Conservation (phyloP, 2,329 filamentous ascomycete species). For the Talaromyces sp. region DNA sequence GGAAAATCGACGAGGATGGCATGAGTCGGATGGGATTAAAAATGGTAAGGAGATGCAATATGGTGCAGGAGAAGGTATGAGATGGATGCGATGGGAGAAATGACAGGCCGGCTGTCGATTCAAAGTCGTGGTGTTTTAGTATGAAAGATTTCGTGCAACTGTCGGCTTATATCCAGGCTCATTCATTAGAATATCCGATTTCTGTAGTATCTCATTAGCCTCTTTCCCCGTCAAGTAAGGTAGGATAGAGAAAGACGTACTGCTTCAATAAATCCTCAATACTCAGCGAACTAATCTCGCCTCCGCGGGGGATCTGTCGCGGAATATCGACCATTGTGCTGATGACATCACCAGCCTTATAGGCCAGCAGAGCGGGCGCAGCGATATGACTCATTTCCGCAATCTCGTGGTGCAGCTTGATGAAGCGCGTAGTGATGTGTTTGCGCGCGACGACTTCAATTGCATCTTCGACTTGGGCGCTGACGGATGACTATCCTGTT, state of each 20-base stretch:
- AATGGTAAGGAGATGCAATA: slow-evolving; percentile 20
- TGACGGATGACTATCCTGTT: slow-evolving; percentile 67
- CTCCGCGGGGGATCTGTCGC: slow-evolving; percentile 71
- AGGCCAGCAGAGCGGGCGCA: slow-evolving; percentile 84
- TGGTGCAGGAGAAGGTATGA: slow-evolving; percentile 15
- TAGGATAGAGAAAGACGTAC: slow-evolving; percentile 43
- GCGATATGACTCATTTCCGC: slow-evolving; percentile 91
- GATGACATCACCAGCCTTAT: slow-evolving; percentile 85
- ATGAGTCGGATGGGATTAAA: not conserved
- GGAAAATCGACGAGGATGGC: not conserved
- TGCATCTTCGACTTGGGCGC: slow-evolving; percentile 73
- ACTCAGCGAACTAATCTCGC: slow-evolving; percentile 51
- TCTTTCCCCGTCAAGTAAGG: not conserved
- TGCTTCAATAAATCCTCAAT: slow-evolving; percentile 59
- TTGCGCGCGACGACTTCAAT: slow-evolving; percentile 70
- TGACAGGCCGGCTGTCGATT: slow-evolving; percentile 5
- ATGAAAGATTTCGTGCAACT: not conserved
- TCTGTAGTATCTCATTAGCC: not conserved
- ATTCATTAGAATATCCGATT: slow-evolving; percentile 18
- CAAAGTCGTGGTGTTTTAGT: not conserved
- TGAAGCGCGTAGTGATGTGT: slow-evolving; percentile 73
- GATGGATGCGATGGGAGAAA: not conserved
- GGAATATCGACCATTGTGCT: slow-evolving; percentile 85
- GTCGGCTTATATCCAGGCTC: not conserved
- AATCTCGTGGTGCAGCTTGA: slow-evolving; percentile 86